Evolutionary conservation across 2,329 filamentous ascomycete species (phyloP), one percentile per base, ranked within the genome.

Genomic region (Paraphaeosphaeria sporulosa): DNA sequence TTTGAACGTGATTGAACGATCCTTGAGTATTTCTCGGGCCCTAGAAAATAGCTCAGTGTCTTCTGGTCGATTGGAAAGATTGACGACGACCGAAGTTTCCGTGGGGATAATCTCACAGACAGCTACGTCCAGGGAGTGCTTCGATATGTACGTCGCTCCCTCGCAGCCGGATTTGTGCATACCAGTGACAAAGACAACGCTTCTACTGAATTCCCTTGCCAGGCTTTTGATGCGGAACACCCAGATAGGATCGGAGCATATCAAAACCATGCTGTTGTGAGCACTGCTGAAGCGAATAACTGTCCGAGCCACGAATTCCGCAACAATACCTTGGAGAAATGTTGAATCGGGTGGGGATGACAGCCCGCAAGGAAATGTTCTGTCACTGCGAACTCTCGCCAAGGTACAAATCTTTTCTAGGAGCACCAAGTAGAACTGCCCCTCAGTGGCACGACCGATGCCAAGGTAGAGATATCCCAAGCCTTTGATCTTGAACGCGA

Each of bases 151-250:
- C 1, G 42, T 57, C 12, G 47, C 59, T 10, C 23, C 19, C 5
- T 50, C 25, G 4, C 19, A 50, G 23, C 49, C 52, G n/a, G 54
- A 27, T 7, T 38, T n/a, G 17, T 47, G 36, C 15, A 47, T 17
- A 21, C 57, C 62, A 17, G 64, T 61, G 23, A 64, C 43, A 23
- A 64, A 61, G 1, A 46, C 23, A 8, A 66, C 44, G n/a, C 30
- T 47, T 15, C 49, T 52, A 6, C 25, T 47, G 8, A 19, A n/a
- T 17, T 52, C 48, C 19, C 46, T 27, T 9, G 59, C 64, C 23
- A 50, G 56, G 2, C 13, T 13, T 9, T 53, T 36, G 21, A 65
- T 55, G 17, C 49, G 8, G n/a, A 54, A 57, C 38, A 65, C 48
- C 38, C 40, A 61, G 6, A 60, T 32, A 13, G 38, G 40, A 53